Evolutionary conservation across 257 asterid genomes (phyloP).

Genomic region (Solanum pennellii): DNA sequence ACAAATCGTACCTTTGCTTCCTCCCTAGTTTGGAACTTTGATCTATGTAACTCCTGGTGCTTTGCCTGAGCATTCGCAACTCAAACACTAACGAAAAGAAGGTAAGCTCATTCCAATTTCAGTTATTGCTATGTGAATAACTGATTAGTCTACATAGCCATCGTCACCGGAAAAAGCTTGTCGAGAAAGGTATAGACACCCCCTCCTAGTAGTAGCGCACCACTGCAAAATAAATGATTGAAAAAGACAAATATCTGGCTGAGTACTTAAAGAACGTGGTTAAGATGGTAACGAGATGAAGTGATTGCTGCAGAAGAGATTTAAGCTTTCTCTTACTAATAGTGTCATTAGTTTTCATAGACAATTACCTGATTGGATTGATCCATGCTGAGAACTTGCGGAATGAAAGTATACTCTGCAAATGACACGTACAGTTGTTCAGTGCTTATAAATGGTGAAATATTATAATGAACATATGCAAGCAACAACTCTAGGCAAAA

Average conservation of each 20-base stretch:
- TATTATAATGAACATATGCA: not conserved
- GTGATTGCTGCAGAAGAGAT: not conserved
- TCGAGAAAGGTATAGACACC: conserved; percentile 75
- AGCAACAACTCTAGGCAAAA: not conserved
- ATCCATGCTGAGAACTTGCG: conserved; percentile 98
- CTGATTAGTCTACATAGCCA: conserved; percentile 50
- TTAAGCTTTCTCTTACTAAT: not conserved
- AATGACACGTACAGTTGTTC: not conserved
- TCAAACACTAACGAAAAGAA: not conserved
- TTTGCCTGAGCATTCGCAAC: not conserved
- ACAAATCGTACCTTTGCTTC: not conserved
- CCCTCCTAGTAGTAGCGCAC: conserved; percentile 86
- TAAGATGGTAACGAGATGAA: not conserved
- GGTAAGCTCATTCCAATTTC: not conserved
- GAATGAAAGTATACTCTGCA: conserved; percentile 89
- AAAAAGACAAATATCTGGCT: not conserved
- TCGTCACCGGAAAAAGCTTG: conserved; percentile 62
- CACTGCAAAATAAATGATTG: conserved; percentile 29
- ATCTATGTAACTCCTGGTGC: not conserved
- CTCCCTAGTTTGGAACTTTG: not conserved
- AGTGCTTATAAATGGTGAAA: not conserved
- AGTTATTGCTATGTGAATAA: not conserved
- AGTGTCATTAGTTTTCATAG: not conserved
- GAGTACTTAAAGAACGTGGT: not conserved
- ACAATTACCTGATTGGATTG: conserved; percentile 62